Percentiles rank a stretch among this genome's conserved stretches.
Conservation (phyloP, 129 eudicot species). For the Helianthus tuberosus region DNA sequence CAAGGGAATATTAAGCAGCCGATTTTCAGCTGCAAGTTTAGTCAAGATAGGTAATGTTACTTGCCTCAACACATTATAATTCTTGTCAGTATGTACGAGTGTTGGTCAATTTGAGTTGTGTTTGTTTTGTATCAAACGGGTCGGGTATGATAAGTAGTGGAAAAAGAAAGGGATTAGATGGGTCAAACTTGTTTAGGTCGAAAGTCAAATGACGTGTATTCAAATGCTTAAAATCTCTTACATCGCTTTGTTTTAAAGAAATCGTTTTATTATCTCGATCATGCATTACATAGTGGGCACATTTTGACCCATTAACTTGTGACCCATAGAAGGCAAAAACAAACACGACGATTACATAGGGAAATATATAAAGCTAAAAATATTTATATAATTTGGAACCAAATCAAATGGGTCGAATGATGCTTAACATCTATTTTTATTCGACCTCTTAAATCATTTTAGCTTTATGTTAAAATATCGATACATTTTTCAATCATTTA, state of each 20-base stretch:
- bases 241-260: not conserved
- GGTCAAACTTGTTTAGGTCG: not conserved
- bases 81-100: not conserved
- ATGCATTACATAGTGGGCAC: not conserved
- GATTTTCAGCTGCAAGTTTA: conserved; percentile 92
- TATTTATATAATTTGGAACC: not conserved
- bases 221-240: not conserved
- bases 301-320: not conserved
- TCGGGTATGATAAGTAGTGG: not conserved
- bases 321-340: not conserved
- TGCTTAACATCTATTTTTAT: not conserved
- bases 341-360: too few species aligned
- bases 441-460: too few species aligned
- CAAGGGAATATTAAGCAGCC: conserved; percentile 86
- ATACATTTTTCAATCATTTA: too few species aligned
- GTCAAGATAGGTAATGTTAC: conserved; percentile 72
- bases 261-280: not conserved
- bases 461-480: not conserved
- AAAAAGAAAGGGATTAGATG: not conserved
- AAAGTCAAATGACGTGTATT: not conserved
- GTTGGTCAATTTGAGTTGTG: not conserved
- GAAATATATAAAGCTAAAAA: too few species aligned
- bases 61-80: not conserved
- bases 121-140: not conserved
- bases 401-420: not conserved